phyloP scores from a whole-genome alignment of 768 basidiomycete genomes.

The Terana coerulea region DNA sequence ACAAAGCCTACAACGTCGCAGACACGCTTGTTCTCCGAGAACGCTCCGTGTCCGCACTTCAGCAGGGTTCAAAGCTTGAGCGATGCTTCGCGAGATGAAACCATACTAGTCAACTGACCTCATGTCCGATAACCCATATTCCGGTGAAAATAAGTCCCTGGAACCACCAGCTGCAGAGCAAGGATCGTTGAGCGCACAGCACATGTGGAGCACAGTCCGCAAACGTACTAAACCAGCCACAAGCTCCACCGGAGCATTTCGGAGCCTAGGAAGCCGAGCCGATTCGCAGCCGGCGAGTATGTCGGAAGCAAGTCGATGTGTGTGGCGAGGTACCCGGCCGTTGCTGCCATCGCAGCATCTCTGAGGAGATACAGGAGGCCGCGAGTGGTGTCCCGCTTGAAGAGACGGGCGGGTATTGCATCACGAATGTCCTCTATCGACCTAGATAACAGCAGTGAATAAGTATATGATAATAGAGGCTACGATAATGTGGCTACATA shows the following conservation, averaged over 20 bases:
- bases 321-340: not conserved
- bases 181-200: too few species aligned
- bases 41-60: conserved; percentile 22
- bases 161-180: conserved; percentile 20
- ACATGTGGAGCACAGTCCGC: too few species aligned
- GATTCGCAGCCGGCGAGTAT: too few species aligned
- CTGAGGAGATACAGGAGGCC: conserved; percentile 1
- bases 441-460: not conserved
- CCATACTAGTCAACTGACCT: too few species aligned
- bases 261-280: not conserved
- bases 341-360: conserved; percentile 1
- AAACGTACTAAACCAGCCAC: conserved; percentile 6
- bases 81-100: too few species aligned
- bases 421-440: conserved; percentile 2
- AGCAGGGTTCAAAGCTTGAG: not conserved
- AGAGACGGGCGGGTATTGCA: conserved; percentile 3
- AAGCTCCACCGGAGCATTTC: not conserved
- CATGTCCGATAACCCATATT: conserved; percentile 25
- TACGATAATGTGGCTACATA: too few species aligned
- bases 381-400: not conserved
- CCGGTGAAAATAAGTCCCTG: conserved; percentile 22
- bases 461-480: too few species aligned
- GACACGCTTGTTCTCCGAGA: conserved; percentile 13
- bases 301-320: conserved; percentile 1
- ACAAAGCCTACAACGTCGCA: conserved; percentile 20